These are phyloP conservation scores for Boletus subluridellus DNA, from an alignment of 1,284 basidiomycete species.

Conservation along the genomic window DNA sequence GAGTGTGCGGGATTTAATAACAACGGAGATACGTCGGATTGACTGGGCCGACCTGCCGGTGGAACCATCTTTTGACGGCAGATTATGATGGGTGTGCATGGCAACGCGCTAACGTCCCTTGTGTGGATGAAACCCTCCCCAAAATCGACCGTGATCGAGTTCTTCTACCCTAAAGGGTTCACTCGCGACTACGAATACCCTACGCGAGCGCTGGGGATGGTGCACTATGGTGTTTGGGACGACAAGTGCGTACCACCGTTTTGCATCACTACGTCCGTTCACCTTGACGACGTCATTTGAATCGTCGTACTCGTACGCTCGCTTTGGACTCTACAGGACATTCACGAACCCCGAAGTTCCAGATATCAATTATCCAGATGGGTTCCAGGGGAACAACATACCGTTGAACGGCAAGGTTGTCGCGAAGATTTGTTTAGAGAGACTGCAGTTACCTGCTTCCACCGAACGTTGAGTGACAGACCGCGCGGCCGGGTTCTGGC, in stretches of 20 bases:
- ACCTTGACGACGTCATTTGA: neutral
- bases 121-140: conserved; percentile 82
- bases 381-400: conserved; percentile 54
- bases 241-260: conserved; percentile 16
- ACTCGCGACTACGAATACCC: conserved; percentile 83
- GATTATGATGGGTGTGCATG: conserved; percentile 88
- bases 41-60: neutral
- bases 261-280: neutral
- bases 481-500: neutral
- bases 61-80: conserved; percentile 26
- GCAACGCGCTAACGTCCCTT: conserved; percentile 78
- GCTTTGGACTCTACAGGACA: conserved; percentile 33
- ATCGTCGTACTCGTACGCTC: neutral
- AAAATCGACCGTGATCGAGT: conserved; percentile 80
- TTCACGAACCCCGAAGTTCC: conserved; percentile 52
- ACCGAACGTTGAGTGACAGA: neutral
- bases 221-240: conserved; percentile 39
- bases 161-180: conserved; percentile 83
- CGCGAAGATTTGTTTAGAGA: conserved; percentile 36
- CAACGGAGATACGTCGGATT: neutral
- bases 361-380: conserved; percentile 46
- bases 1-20: conserved; percentile 26
- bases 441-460: conserved; percentile 1
- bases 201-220: conserved; percentile 75
- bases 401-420: conserved; percentile 51